Base-by-base conservation (phyloP, 2,329 filamentous ascomycete species). In the Dactylellina parvicollis region DNA sequence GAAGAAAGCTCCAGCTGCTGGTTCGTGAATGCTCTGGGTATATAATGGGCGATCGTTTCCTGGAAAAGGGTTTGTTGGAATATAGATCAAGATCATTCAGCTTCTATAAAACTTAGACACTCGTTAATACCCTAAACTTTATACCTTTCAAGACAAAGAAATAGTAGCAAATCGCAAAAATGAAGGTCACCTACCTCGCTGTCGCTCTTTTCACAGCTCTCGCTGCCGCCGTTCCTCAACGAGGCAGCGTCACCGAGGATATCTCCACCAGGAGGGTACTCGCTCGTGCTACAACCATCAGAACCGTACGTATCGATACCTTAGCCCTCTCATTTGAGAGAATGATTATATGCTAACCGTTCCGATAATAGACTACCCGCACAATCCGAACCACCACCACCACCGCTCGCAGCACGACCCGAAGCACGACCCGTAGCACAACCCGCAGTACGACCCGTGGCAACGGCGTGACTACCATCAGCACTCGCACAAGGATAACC, bases 131-230 rank as follows among this genome's bases (percentile, higher is more conserved):
- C 7, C 16, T 10, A 40, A 5, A 14, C 10, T 16, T 42, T 26
- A 56, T 56, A 38, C 20, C n/a, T 54, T 9, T 54, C 38, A 34
- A 54, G 26, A 28, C n/a, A 50, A 50, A 10, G 18, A 26, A 50
- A 44, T 44, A 26, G 14, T 44, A 28, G 16, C 42, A 42, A 32
- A 42, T 20, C 2, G 12, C n/a, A 38, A 66, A 36, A 7, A 70
- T 71, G 66, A 61, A 71, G 36, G 10, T 71, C 14, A 20, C 40
- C 30, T 64, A 64, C 24, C 12, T 64, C 18, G 32, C 49, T 20
- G 22, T 52, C 18, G 24, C 50, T 3, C 26, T 71, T 40, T 57
- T 71, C 57, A 32, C 66, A 26, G 66, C 57, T 18, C 42, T 71
- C 2, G 50, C 57, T 20, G 56, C 49, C 14, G 66, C 57, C 3